A percentile compares a stretch with the other conserved stretches of the same genome.
phyloP scores from a whole-genome alignment of 805 yeast species.

The Candida vaughaniae region DNA sequence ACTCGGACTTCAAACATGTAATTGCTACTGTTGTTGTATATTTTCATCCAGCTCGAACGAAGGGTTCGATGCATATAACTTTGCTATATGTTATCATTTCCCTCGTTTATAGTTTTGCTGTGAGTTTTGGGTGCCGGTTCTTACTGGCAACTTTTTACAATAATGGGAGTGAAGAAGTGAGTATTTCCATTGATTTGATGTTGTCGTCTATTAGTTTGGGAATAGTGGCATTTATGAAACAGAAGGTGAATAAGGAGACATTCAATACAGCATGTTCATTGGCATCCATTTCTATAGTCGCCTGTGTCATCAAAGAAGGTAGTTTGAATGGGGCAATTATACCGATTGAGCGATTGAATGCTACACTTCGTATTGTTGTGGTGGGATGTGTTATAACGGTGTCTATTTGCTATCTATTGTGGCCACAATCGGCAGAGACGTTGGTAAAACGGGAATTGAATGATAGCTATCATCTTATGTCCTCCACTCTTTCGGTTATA shows the following conservation, averaged over 20 bases:
- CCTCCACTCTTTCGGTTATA: constrained; percentile 46
- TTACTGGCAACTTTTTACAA: constrained; percentile 47
- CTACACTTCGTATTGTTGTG: constrained; percentile 56
- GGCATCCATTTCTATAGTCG: constrained; percentile 67
- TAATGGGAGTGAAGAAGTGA: constrained; percentile 45
- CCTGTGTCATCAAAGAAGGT: constrained; percentile 75
- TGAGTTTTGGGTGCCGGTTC: constrained; percentile 52
- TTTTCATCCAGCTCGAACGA: constrained; percentile 77
- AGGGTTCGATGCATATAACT: constrained; percentile 80
- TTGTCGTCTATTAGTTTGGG: constrained; percentile 60
- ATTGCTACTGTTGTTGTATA: constrained; percentile 82
- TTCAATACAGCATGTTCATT: constrained; percentile 81
- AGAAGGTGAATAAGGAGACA: constrained; percentile 60
- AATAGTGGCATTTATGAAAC: constrained; percentile 65
- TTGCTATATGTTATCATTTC: constrained; percentile 58
- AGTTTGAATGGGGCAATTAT: constrained; percentile 56
- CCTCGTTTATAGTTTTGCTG: constrained; percentile 50
- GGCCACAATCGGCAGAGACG: constrained; percentile 60
- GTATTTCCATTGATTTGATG: constrained; percentile 54
- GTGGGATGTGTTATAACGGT: constrained; percentile 62
- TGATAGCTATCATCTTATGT: constrained; percentile 51
- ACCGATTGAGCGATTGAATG: constrained; percentile 52
- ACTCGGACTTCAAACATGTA: constrained; percentile 73
- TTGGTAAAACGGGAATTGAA: constrained; percentile 47
- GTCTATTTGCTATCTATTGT: constrained; percentile 56